phyloP scores from a whole-genome alignment of 2,329 filamentous ascomycete species.

The Neoarthrinium moseri region DNA sequence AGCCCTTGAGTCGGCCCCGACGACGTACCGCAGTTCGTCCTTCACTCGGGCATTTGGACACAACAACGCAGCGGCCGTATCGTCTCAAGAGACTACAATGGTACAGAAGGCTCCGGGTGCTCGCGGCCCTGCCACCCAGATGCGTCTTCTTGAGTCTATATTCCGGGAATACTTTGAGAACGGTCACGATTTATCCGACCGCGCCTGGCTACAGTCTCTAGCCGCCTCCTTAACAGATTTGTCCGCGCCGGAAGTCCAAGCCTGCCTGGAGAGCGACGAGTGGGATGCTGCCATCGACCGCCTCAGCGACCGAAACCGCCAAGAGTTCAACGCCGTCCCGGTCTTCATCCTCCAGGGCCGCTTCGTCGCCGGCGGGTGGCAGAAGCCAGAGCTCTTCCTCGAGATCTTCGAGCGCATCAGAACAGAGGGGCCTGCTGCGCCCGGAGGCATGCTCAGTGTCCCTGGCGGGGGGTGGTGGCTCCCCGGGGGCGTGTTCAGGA shows the following conservation, averaged over 20 bases:
- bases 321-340: slow-evolving; percentile 63
- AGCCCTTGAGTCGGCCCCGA: slow-evolving; percentile 29
- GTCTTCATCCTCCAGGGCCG: slow-evolving; percentile 69
- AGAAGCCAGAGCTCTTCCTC: slow-evolving; percentile 65
- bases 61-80: not conserved
- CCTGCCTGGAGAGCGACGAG: slow-evolving; percentile 30
- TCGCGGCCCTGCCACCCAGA: slow-evolving; percentile 31
- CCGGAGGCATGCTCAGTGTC: not conserved
- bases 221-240: slow-evolving; percentile 16
- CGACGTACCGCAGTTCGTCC: slow-evolving; percentile 23
- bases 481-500: not conserved
- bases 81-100: not conserved
- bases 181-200: slow-evolving; percentile 40
- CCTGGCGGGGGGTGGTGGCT: slow-evolving; percentile 4
- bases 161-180: slow-evolving; percentile 41
- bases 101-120: slow-evolving; percentile 4
- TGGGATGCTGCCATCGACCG: slow-evolving; percentile 30
- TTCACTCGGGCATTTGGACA: slow-evolving; percentile 10
- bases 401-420: slow-evolving; percentile 52
- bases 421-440: not conserved
- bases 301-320: slow-evolving; percentile 21
- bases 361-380: slow-evolving; percentile 70
- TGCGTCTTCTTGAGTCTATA: slow-evolving; percentile 39
- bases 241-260: slow-evolving; percentile 19
- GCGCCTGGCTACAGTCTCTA: slow-evolving; percentile 33